These are phyloP conservation scores for Hypomontagnella monticulosa DNA, from an alignment of 495 filamentous ascomycete species.

Conservation along the genomic window DNA sequence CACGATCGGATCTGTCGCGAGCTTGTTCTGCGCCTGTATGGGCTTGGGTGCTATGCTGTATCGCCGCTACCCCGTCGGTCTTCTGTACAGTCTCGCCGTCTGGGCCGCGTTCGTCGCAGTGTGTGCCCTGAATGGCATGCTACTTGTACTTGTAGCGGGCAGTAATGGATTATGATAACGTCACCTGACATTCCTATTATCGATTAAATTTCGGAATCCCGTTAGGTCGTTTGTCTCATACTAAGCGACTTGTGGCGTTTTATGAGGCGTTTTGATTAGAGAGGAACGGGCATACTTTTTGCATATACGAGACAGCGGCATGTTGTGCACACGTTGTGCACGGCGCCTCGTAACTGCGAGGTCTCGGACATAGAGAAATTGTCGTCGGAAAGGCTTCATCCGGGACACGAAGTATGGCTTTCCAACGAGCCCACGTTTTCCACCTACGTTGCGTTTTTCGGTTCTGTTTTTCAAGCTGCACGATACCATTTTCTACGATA, in stretches of 20 bases:
- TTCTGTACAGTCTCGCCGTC: slow-evolving; percentile 54
- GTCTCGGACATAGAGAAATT: slow-evolving; percentile 5
- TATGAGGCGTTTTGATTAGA: slow-evolving; percentile 4
- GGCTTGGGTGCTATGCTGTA: slow-evolving; percentile 62
- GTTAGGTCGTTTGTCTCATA: slow-evolving; percentile 7
- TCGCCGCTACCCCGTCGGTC: slow-evolving; percentile 52
- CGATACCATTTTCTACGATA: slow-evolving; percentile 24
- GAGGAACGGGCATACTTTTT: slow-evolving; percentile 13
- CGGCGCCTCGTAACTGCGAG: neutral
- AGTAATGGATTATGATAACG: slow-evolving; percentile 46
- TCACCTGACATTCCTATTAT: neutral
- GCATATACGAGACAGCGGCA: slow-evolving; percentile 22
- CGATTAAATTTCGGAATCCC: neutral
- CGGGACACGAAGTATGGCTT: neutral
- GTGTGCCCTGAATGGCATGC: slow-evolving; percentile 60
- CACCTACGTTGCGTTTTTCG: neutral
- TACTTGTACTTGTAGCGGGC: slow-evolving; percentile 59
- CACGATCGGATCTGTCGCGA: slow-evolving; percentile 64
- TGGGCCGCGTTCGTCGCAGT: slow-evolving; percentile 55
- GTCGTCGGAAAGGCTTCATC: neutral
- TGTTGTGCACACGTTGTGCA: neutral
- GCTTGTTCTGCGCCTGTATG: slow-evolving; percentile 63
- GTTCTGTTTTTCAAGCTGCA: slow-evolving; percentile 1
- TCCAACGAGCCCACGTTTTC: neutral
- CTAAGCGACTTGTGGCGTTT: slow-evolving; percentile 11